These are phyloP conservation scores for Verticillium nubilum DNA, from an alignment of 2,329 filamentous ascomycete species.

Conservation along the genomic window DNA sequence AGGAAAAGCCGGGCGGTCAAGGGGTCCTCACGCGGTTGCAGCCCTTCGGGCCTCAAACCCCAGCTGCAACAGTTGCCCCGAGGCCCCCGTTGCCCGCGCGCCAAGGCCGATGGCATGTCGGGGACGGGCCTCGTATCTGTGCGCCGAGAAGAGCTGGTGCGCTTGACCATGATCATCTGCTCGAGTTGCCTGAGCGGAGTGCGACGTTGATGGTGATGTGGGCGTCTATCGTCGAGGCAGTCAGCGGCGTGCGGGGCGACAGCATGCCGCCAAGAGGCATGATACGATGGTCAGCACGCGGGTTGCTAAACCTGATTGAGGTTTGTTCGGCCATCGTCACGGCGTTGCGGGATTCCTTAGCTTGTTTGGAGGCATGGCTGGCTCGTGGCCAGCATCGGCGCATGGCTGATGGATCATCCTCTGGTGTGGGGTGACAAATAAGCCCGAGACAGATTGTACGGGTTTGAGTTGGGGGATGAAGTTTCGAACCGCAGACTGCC, in stretches of 20 bases:
- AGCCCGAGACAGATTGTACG: too few relatives aligned
- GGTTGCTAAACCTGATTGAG: slow-evolving; percentile 20
- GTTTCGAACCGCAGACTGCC: too few relatives aligned
- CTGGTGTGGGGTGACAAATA: slow-evolving; percentile 39
- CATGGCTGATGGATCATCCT: slow-evolving; percentile 29
- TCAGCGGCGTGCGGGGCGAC: slow-evolving; percentile 43
- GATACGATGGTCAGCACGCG: slow-evolving; percentile 21
- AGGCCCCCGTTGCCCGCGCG: slow-evolving; percentile 19
- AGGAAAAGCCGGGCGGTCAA: too few relatives aligned
- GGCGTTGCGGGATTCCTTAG: too few relatives aligned
- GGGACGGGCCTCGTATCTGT: slow-evolving; percentile 35
- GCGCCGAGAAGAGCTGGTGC: slow-evolving; percentile 24
- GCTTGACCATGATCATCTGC: slow-evolving; percentile 27
- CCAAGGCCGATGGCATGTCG: slow-evolving; percentile 31
- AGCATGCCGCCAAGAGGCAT: too few relatives aligned
- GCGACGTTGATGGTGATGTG: slow-evolving; percentile 32
- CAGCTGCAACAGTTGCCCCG: too few relatives aligned
- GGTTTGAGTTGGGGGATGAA: too few relatives aligned
- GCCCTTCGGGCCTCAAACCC: slow-evolving; percentile 7
- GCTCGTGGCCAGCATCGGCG: slow-evolving; percentile 16
- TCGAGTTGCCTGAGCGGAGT: slow-evolving; percentile 23
- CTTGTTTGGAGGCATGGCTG: too few relatives aligned
- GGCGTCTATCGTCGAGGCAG: slow-evolving; percentile 38
- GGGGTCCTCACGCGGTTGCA: slow-evolving; percentile 10
- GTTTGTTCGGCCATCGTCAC: too few relatives aligned